Evolutionary conservation across 192 early-diverging fungal species (phyloP), one percentile per base, ranked within the genome.

Genomic region (Rhizophagus clarus): DNA sequence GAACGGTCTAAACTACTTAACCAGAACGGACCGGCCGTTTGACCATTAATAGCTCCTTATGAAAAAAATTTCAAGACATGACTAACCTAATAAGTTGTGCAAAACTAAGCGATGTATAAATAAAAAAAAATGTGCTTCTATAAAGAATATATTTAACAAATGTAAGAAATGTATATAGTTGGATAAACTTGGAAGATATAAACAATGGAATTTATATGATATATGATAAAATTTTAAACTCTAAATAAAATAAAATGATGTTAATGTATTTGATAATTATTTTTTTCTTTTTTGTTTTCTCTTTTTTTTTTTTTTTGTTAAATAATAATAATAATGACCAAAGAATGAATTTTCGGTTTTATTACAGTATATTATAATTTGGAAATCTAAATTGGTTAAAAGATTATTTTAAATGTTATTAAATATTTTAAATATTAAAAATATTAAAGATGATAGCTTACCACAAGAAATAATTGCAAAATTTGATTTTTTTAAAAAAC

Each of bases 401-500:
- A 12, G 11, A 45, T 2, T 12, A 45, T 45, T 37, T n/a, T n/a
- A n/a, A n/a, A n/a, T 37, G 34, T 37, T 10, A 45, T 45, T 45
- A 45, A 45, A 45, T 45, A 11, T 45, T 17, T 56, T 4, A n/a
- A n/a, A n/a, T 56, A 56, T 56, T 56, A 4, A 22, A n/a, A 45
- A 45, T 45, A 45, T 12, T 45, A 45, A 12, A 45, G 40, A 45
- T 2, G 42, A 56, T 56, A 56, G 32, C 31, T 17, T 20, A 67
- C 24, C 10, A 29, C 4, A 67, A 31, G 29, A 66, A 67, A 26
- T 14, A 67, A 28, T n/a, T n/a, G 22, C n/a, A 7, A n/a, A n/a
- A 63, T 63, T 28, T 63, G 24, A 63, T 9, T 29, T 31, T n/a
- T 70, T 70, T 60, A 74, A 56, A 56, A 74, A 29, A 47, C 60